Base-by-base conservation (phyloP, 164 flowering plant genomes). In the Berberis vulgaris region DNA sequence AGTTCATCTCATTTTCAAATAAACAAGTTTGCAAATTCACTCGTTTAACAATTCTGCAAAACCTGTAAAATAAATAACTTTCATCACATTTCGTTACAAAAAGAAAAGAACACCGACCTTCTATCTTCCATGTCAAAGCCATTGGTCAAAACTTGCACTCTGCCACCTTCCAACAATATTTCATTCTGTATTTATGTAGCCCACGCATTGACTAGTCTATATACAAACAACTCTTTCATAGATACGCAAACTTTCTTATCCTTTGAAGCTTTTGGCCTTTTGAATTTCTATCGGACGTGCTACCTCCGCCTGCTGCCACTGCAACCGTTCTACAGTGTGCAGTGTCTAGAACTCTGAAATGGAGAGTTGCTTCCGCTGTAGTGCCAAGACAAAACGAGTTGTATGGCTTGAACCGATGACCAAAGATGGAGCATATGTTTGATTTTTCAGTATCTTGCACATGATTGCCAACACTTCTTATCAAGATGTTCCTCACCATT, bases 401-500 rank as follows among this genome's bases (percentile, higher is more conserved):
- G 11, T 7, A 6, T 50, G 47, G 60, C 44, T 26, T 12, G 13
- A 61, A 3, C 54, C 7, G 46, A 26, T 26, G 26, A 26, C 26
- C 26, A 26, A 26, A 26, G 26, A 26, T 26, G 26, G 26, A 26
- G 26, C 26, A 26, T 26, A 26, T 26, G 26, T 26, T 26, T 26
- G 26, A 26, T 26, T 26, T 26, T 26, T 26, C 26, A 26, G 26
- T 26, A 26, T 26, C 26, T 26, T 26, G 26, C 26, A 26, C 26
- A 26, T 26, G 26, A 26, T 26, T 26, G 26, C 26, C 26, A 26
- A 26, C 26, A 26, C 26, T 26, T 59, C 56, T 69, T 56, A 58
- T 38, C 60, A 45, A 49, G 54, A 52, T 7, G 54, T 10, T 52
- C 59, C 61, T 61, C 73, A 81, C 81, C 83, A 75, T 54, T 68